Conservation (phyloP, 139 green algal species). For the Chlorella sorokiniana region DNA sequence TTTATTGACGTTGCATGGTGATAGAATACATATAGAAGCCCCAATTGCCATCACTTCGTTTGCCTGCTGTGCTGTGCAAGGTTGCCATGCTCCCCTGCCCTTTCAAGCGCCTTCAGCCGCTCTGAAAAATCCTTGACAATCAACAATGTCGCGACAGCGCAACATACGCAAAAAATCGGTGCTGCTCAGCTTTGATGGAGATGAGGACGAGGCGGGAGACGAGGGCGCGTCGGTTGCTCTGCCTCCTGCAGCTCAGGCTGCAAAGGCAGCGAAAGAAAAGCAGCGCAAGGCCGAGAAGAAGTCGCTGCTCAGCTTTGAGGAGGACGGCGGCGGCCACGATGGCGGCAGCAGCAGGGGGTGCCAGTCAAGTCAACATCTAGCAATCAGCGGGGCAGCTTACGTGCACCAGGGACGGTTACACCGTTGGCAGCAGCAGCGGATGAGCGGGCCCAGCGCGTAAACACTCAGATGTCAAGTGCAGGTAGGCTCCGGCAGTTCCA, state of each 20-base stretch:
- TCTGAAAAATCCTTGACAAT: not conserved
- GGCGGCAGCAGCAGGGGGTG: not conserved
- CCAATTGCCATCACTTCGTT: no score
- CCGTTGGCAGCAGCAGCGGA: not conserved
- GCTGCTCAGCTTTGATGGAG: slow-evolving; percentile 29
- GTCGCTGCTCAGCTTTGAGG: slow-evolving; percentile 36
- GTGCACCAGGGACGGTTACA: slow-evolving; percentile 4
- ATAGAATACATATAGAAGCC: no score
- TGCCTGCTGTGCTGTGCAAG: no score
- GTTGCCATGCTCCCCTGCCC: no score
- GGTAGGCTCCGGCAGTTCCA: not conserved
- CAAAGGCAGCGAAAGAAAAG: slow-evolving; percentile 1
- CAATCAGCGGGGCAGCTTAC: slow-evolving; percentile 3
- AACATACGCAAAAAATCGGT: slow-evolving; percentile 23
- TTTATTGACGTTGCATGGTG: no score
- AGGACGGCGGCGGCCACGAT: slow-evolving; percentile 8
- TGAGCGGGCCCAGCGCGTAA: slow-evolving; percentile 11
- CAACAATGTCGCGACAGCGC: slow-evolving; percentile 30
- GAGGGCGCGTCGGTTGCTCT: not conserved
- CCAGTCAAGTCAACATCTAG: not conserved
- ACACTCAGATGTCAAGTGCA: slow-evolving; percentile 32
- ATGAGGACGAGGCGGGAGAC: slow-evolving; percentile 17
- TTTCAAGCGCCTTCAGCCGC: no score
- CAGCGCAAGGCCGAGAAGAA: slow-evolving; percentile 20
- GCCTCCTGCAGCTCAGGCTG: slow-evolving; percentile 29